Conservation (phyloP, 441 rosid species). For the Croton setiger region DNA sequence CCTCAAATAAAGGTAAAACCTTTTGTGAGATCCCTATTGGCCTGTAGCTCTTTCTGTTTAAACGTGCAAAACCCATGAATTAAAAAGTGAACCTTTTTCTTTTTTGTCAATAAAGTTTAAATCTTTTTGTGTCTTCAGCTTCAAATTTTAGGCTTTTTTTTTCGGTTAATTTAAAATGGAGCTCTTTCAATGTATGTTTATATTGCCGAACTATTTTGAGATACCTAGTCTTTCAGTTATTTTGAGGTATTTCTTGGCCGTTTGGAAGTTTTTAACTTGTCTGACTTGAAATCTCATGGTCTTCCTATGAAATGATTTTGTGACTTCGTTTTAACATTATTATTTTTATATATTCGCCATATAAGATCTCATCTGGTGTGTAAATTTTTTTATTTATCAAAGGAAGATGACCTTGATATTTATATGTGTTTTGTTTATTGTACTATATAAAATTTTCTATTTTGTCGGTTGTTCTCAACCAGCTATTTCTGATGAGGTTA, state of each 20-base stretch:
- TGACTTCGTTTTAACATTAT: neutral
- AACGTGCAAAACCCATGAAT: conserved; percentile 22
- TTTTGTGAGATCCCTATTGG: conserved; percentile 15
- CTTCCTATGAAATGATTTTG: neutral
- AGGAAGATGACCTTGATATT: conserved; percentile 31
- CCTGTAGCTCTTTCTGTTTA: conserved; percentile 9
- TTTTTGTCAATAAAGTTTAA: neutral
- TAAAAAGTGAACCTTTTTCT: neutral
- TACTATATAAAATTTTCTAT: conserved; percentile 5
- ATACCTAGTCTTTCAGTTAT: neutral
- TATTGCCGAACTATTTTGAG: neutral
- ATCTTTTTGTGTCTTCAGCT: conserved; percentile 7
- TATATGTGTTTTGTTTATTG: conserved; percentile 15
- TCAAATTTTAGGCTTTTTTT: neutral
- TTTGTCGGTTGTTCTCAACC: conserved; percentile 37
- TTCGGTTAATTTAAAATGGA: neutral
- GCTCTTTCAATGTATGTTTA: neutral
- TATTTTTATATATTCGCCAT: neutral
- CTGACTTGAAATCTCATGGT: conserved; percentile 6
- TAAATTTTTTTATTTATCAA: neutral
- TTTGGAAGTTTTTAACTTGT: neutral
- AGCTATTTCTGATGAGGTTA: conserved; percentile 21
- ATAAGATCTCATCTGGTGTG: conserved; percentile 7
- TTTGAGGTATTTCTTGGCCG: neutral
- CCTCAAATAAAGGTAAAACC: neutral